Evolutionary conservation across 331 rosid genomes (phyloP), one percentile per base, ranked within the genome.

Genomic region (Pyracantha coccinea): DNA sequence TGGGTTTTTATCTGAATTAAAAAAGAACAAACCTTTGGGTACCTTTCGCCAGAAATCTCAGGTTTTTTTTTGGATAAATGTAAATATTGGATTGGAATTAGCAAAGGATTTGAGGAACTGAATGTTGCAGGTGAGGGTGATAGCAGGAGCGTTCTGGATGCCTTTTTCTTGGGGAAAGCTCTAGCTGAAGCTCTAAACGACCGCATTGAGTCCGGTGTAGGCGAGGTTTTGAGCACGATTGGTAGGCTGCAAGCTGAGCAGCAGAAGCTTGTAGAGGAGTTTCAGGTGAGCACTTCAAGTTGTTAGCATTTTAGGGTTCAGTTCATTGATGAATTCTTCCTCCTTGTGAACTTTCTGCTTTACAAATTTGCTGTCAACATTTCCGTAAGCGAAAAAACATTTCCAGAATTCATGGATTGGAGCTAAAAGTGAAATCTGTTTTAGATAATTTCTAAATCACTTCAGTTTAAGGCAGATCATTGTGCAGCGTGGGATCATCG

Each of bases 81-180:
- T 21, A 72, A 57, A 54, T 20, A 12, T 55, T 29, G 44, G 27
- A 50, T 27, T 50, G 24, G 32, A 13, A 31, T 10, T 2, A 0
- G 25, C 35, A 15, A 35, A 16, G 25, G 25, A 16, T 23, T 72
- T 57, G 57, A 72, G 59, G 2, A 73, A 65, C 45, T 66, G 77
- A 72, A 63, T 78, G 52, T 65, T 78, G 85, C 80, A 93, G 97
- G 89, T 70, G 97, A 90, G 71, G 75, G 80, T 57, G 96, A 85
- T 66, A 91, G 85, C 84, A 85, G 75, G 81, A 86, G 85, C 75
- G 85, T 93, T 78, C 77, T 90, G 32, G 96, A 93, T 83, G 96
- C 98, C 9, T 93, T 93, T 83, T 93, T 93, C 90, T 78, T 93
- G 83, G 98, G 98, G 61, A 93, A 90, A 73, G 98, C 98, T 81